Percentiles rank a stretch among this genome's conserved stretches.
Evolutionary conservation across 129 eudicot species (phyloP).

Genomic region (Escallonia rubra): DNA sequence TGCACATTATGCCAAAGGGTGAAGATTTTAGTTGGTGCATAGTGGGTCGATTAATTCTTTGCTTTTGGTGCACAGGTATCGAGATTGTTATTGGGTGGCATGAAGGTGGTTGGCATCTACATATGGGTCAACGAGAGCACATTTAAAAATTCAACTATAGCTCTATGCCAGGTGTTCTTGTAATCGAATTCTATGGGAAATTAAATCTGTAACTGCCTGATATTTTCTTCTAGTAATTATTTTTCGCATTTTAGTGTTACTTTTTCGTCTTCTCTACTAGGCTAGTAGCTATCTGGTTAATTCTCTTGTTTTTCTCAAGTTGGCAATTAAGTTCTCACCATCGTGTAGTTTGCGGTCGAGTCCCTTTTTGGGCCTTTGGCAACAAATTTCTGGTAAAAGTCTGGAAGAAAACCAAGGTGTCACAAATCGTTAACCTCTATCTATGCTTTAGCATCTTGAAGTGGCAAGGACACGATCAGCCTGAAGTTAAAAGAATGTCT

Average conservation of each 20-base stretch:
- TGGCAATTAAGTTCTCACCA: too few species aligned
- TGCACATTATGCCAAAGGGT: too few species aligned
- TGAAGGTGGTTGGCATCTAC: constrained; percentile 88
- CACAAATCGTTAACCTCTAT: too few species aligned
- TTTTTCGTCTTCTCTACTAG: too few species aligned
- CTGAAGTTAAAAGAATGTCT: too few species aligned
- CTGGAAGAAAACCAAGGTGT: too few species aligned
- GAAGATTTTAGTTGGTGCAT: background rate
- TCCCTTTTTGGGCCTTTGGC: background rate
- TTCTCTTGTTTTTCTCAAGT: too few species aligned
- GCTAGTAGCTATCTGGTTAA: too few species aligned
- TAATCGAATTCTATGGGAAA: background rate
- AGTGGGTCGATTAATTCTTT: background rate
- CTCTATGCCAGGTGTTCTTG: constrained; percentile 69
- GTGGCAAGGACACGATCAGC: too few species aligned
- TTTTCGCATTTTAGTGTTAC: too few species aligned
- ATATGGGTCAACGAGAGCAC: constrained; percentile 65
- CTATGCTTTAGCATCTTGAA: too few species aligned
- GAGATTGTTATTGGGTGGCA: constrained; percentile 87
- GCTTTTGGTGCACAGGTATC: constrained; percentile 55
- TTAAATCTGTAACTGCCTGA: background rate
- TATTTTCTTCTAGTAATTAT: background rate
- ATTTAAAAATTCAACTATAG: constrained; percentile 75
- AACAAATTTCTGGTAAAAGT: too few species aligned
- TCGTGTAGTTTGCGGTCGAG: background rate